phyloP scores from a whole-genome alignment of 1,284 basidiomycete species.

The Cutaneotrichosporon arboriforme region DNA sequence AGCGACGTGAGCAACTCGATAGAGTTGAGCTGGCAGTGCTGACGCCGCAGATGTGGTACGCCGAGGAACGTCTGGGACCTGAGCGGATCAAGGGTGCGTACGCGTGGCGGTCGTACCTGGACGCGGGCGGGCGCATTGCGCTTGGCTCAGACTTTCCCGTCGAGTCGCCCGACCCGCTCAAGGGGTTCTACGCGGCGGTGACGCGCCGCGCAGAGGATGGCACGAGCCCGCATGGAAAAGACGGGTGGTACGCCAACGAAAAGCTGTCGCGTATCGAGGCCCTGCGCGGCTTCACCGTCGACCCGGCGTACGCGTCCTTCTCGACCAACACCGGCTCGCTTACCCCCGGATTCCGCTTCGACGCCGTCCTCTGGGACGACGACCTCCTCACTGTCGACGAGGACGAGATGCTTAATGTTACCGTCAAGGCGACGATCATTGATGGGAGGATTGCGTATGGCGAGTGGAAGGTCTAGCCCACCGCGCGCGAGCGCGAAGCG shows the following conservation, averaged over 20 bases:
- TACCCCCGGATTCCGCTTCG: slow-evolving; percentile 68
- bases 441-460: slow-evolving; percentile 65
- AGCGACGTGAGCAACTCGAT: slow-evolving; percentile 47
- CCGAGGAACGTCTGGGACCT: slow-evolving; percentile 68
- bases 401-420: slow-evolving; percentile 63
- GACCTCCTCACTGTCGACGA: slow-evolving; percentile 67
- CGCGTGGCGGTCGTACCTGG: slow-evolving; percentile 72
- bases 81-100: slow-evolving; percentile 79
- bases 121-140: slow-evolving; percentile 57
- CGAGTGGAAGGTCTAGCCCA: slow-evolving; percentile 6
- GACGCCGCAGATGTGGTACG: slow-evolving; percentile 70
- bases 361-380: slow-evolving; percentile 73
- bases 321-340: slow-evolving; percentile 61
- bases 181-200: slow-evolving; percentile 80
- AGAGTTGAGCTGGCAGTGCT: neutral
- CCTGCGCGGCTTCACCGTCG: slow-evolving; percentile 68
- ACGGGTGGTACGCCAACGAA: slow-evolving; percentile 73
- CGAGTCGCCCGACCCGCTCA: slow-evolving; percentile 53
- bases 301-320: slow-evolving; percentile 75
- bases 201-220: slow-evolving; percentile 65
- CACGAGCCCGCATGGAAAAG: slow-evolving; percentile 69
- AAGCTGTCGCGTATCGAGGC: slow-evolving; percentile 65
- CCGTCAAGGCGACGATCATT: slow-evolving; percentile 68
- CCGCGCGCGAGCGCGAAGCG: no score
- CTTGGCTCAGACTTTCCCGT: slow-evolving; percentile 90